phyloP scores from a whole-genome alignment of 192 early-diverging fungal genomes.

The Rhizoclosmatium globosum region DNA sequence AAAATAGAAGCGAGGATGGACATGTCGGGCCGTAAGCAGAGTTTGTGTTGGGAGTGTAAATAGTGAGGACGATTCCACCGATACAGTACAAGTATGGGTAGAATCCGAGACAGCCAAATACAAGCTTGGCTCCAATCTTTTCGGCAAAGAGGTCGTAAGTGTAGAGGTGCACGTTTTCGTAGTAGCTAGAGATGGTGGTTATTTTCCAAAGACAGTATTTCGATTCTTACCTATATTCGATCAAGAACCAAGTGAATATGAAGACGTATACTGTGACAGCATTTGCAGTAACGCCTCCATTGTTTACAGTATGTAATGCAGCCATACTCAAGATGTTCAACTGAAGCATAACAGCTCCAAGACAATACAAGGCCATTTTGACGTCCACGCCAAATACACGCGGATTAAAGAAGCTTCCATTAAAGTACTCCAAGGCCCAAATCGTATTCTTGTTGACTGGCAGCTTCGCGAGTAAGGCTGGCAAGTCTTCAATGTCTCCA shows the following conservation, averaged over 20 bases:
- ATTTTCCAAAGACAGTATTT: neutral
- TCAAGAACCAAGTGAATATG: slow-evolving; percentile 38
- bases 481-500: neutral
- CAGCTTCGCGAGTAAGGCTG: neutral
- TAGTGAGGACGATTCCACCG: slow-evolving; percentile 30
- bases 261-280: slow-evolving; percentile 19
- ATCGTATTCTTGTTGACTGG: slow-evolving; percentile 9
- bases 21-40: neutral
- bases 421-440: slow-evolving; percentile 33
- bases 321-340: slow-evolving; percentile 33
- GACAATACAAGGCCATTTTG: slow-evolving; percentile 43
- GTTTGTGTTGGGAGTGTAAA: slow-evolving; percentile 1
- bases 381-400: slow-evolving; percentile 31
- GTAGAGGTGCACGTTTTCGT: slow-evolving; percentile 47
- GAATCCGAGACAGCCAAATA: slow-evolving; percentile 47
- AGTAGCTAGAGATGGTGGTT: neutral
- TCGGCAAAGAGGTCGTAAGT: slow-evolving; percentile 52
- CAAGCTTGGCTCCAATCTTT: slow-evolving; percentile 46
- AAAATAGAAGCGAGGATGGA: neutral
- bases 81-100: slow-evolving; percentile 42
- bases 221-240: slow-evolving; percentile 35
- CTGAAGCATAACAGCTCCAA: slow-evolving; percentile 39
- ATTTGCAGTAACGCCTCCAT: slow-evolving; percentile 18
- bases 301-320: neutral
- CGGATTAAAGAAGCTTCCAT: slow-evolving; percentile 39